phyloP scores from a whole-genome alignment of 805 yeast genomes.

The Cyberlindnera saturnus region DNA sequence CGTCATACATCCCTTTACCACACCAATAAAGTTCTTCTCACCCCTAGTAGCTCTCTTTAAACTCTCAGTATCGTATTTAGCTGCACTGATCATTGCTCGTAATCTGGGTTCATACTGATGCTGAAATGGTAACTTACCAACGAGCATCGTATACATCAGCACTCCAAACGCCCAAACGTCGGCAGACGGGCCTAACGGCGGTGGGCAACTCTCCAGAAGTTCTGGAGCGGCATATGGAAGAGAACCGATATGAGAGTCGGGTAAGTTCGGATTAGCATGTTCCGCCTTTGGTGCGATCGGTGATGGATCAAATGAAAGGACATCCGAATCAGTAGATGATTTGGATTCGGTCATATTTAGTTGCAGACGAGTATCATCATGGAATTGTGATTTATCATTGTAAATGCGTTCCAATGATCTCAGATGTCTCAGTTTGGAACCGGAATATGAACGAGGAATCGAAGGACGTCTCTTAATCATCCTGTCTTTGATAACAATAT shows the following conservation, averaged over 20 bases:
- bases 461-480: slow-evolving; percentile 23
- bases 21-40: slow-evolving; percentile 22
- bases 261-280: slow-evolving; percentile 21
- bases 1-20: slow-evolving; percentile 50
- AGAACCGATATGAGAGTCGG: slow-evolving; percentile 77
- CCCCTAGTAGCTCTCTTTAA: slow-evolving; percentile 36
- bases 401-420: slow-evolving; percentile 21
- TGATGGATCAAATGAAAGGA: slow-evolving; percentile 10
- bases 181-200: slow-evolving; percentile 53
- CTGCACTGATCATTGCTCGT: slow-evolving; percentile 64
- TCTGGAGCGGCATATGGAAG: slow-evolving; percentile 93
- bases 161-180: slow-evolving; percentile 95
- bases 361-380: slow-evolving; percentile 24
- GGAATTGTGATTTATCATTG: slow-evolving; percentile 22
- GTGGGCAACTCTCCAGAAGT: slow-evolving; percentile 58
- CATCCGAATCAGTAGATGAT: slow-evolving; percentile 1
- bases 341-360: slow-evolving; percentile 1
- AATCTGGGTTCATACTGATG: slow-evolving; percentile 81
- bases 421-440: slow-evolving; percentile 11
- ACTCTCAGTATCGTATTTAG: slow-evolving; percentile 46
- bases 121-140: slow-evolving; percentile 74
- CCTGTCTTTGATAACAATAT: slow-evolving; percentile 21
- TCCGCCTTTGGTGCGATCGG: slow-evolving; percentile 10
- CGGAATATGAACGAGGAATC: slow-evolving; percentile 30
- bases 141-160: slow-evolving; percentile 61